Conservation (phyloP, 163 green algal genomes). For the Scenedesmus sp. region DNA sequence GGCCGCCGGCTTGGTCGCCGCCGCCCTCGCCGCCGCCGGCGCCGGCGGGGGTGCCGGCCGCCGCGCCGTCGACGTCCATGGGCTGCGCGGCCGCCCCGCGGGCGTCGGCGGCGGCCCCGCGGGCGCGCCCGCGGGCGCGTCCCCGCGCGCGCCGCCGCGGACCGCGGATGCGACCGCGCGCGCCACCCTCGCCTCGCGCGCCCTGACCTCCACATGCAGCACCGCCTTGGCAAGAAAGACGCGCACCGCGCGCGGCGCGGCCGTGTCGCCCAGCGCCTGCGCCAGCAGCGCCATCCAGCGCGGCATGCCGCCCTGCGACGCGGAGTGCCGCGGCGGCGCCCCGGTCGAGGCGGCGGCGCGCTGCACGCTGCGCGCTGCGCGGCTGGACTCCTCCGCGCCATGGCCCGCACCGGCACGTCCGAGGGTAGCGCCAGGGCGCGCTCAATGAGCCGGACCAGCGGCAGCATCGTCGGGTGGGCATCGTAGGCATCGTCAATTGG, state of each 20-base stretch:
- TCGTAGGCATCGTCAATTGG: slow-evolving; percentile 32
- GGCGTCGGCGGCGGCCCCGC: too few species aligned
- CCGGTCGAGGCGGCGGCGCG: too few species aligned
- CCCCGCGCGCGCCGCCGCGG: too few species aligned
- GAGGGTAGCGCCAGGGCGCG: slow-evolving; percentile 18
- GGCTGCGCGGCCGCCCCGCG: too few species aligned
- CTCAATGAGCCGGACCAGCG: slow-evolving; percentile 42
- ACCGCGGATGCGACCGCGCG: too few species aligned
- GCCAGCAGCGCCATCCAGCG: slow-evolving; percentile 17
- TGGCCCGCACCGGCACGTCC: slow-evolving; percentile 21
- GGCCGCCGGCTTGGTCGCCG: neutral
- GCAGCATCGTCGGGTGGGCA: slow-evolving; percentile 32
- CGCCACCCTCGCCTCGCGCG: too few species aligned
- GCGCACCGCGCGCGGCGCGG: neutral
- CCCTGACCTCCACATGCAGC: slow-evolving; percentile 29
- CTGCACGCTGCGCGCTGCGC: too few species aligned
- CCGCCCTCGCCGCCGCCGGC: neutral
- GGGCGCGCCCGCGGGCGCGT: too few species aligned
- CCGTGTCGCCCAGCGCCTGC: neutral
- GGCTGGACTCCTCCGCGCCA: too few species aligned
- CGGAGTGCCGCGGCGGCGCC: too few species aligned
- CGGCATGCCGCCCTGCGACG: slow-evolving; percentile 7
- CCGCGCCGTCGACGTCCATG: too few species aligned
- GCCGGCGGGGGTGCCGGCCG: neutral
- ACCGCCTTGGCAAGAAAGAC: slow-evolving; percentile 22